Evolutionary conservation across 495 filamentous ascomycete species (phyloP), one percentile per base, ranked within the genome.

Genomic region (Aspergillus olivimuriae): DNA sequence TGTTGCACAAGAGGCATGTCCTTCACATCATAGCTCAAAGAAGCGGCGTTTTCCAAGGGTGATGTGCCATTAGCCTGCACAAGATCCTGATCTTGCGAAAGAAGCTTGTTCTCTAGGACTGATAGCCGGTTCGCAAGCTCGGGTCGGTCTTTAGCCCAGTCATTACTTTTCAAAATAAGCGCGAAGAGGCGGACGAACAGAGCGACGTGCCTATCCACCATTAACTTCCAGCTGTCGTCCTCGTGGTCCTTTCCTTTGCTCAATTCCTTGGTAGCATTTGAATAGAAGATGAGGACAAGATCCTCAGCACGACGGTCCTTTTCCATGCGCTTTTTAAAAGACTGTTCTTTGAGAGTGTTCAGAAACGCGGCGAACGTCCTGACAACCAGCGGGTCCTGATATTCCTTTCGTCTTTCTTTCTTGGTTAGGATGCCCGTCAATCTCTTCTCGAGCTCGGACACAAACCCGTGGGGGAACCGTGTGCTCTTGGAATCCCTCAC

Each of bases 221-320:
- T 82, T 33, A 84, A 72, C 66, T 89, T 95, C 89, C 90, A 97
- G 31, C 78, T 77, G 58, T 94, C 86, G 63, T 96, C 90, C n/a
- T 84, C 83, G 1, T 80, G 73, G 4, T 78, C 65, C 60, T 87
- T 91, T 34, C 87, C 86, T 47, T 89, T 89, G 39, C 70, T 60
- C 47, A 95, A 70, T 37, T 95, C 91, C 65, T 94, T 95, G 23
- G 86, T 89, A 49, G 83, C 94, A 69, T 83, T 90, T 50, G 78
- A 95, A 75, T 81, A 96, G 69, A 83, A 97, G 53, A 83, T 97
- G 30, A 91, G 72, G 26, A 91, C 76, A 22, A 91, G 66, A 53
- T 95, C 89, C 62, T 99, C 94, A 16, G 95, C 82, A 55, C 89
- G 81, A 40, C 94, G 78, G 59, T 96, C 92, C 66, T 95, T 95